Conservation (phyloP, 2,329 filamentous ascomycete genomes). For the Juglanconis sp. region DNA sequence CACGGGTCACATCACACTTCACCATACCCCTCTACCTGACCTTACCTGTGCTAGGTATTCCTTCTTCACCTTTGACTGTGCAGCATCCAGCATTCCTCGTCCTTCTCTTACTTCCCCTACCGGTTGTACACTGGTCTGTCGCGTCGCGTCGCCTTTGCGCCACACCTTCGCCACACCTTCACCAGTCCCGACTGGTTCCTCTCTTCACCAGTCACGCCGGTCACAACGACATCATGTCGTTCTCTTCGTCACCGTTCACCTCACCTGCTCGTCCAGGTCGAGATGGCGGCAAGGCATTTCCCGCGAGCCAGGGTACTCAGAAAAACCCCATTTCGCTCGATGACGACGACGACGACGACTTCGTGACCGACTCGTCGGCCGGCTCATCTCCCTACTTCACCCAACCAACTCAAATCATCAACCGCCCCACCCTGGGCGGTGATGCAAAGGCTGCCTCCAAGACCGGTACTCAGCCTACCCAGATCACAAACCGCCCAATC, state of each 20-base stretch:
- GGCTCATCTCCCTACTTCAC: conserved; percentile 44
- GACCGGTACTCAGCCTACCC: conserved; percentile 47
- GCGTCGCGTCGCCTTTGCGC: not conserved
- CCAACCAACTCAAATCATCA: conserved; percentile 13
- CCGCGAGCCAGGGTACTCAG: conserved; percentile 2
- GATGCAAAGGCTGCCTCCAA: conserved; percentile 29
- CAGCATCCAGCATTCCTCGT: too few species aligned
- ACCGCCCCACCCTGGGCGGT: conserved; percentile 19
- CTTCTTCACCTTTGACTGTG: too few species aligned
- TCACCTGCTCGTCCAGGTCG: conserved; percentile 3
- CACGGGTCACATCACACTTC: too few species aligned
- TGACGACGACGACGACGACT: conserved; percentile 11
- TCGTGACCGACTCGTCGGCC: not conserved
- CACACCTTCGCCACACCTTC: not conserved
- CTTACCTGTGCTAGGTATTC: too few species aligned
- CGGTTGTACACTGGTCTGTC: too few species aligned
- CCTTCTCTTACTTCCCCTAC: too few species aligned
- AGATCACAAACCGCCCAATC: conserved; percentile 41
- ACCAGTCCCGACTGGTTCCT: not conserved
- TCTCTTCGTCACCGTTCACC: conserved; percentile 16
- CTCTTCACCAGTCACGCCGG: not conserved
- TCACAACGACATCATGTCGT: not conserved
- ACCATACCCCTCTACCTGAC: too few species aligned
- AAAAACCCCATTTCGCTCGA: conserved; percentile 6
- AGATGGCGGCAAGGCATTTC: not conserved